These are phyloP conservation scores for Leccinum laetum DNA, from an alignment of 1,284 basidiomycete genomes.

Conservation along the genomic window DNA sequence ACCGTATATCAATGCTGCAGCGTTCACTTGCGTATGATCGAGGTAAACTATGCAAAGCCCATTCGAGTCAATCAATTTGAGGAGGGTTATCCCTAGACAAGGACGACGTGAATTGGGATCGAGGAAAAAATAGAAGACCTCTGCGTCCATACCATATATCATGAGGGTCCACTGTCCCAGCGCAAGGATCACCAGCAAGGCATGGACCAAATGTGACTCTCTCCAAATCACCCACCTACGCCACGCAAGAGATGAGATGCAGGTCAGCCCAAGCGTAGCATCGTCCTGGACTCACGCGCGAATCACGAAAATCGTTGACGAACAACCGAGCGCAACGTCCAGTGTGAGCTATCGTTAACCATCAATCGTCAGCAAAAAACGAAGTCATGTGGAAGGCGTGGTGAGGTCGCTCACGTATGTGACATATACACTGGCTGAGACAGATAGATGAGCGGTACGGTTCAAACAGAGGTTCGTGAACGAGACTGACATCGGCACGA, in stretches of 20 bases:
- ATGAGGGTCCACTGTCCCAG: conserved; percentile 21
- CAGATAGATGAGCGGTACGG: conserved; percentile 1
- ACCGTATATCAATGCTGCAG: conserved; percentile 17
- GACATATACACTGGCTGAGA: conserved; percentile 1
- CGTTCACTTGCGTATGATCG: neutral
- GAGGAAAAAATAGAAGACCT: neutral
- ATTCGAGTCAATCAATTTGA: neutral
- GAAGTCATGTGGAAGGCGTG: neutral
- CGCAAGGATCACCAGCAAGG: conserved; percentile 12
- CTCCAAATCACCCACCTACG: conserved; percentile 28
- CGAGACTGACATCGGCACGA: conserved; percentile 16
- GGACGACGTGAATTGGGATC: neutral
- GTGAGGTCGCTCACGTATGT: conserved; percentile 6
- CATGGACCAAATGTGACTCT: conserved; percentile 7
- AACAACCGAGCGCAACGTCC: conserved; percentile 18
- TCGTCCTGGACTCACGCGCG: conserved; percentile 22
- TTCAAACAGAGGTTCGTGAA: neutral
- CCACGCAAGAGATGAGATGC: neutral
- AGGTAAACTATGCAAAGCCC: conserved; percentile 3
- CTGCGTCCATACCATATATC: conserved; percentile 9
- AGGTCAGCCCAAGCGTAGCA: neutral
- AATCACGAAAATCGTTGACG: conserved; percentile 23
- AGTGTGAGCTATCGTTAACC: conserved; percentile 2
- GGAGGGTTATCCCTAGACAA: conserved; percentile 4
- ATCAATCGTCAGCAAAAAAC: neutral